Evolutionary conservation across 768 basidiomycete genomes (phyloP), one percentile per base, ranked within the genome.

Genomic region (Asterophora parasitica): DNA sequence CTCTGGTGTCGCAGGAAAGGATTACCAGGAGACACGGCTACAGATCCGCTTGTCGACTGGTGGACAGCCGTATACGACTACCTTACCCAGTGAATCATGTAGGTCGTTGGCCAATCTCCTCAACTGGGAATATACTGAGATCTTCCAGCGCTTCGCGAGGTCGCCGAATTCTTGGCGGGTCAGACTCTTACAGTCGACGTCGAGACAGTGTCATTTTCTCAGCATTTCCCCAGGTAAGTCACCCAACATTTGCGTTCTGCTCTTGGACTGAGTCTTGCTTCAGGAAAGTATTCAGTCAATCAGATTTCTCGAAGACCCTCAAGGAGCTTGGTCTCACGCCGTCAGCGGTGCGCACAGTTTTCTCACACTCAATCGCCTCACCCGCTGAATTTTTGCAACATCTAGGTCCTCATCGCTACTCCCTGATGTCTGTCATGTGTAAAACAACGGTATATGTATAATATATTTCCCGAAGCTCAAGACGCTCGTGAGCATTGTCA

Each of bases 21-120:
- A 95, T 45, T 92, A 85, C 62, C 83, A 82, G 44, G 85, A 92
- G 58, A 93, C 95, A 2, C 72, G 95, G 49, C 71, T 98, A 43
- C 95, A 95, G 68, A 92, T 96, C 49, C 80, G 95, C 19, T 68
- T 96, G 61, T 80, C 88, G 13, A 81, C 77, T 4, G 92, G 92
- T 8, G 85, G 88, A 1, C 77, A 78, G 52, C 92, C 92, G 4
- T 77, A 89, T 53, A 89, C 85, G 7, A 88, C 85, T 11, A 89
- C 87, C 8, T 62, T 92, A 37, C 65, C 84, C n/a, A 90, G 86
- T 56, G 86, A 90, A 51, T 73, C 85, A 17, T 77, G 90, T 90
- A 61, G 58, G 85, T 75, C 7, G 10, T 20, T 30, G 7, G 30
- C 28, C 7, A 32, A 28, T 7, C 38, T 44, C 37, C 7, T 17